These are phyloP conservation scores for Nissolia schottii DNA, from an alignment of 306 rosid species.

Conservation along the genomic window DNA sequence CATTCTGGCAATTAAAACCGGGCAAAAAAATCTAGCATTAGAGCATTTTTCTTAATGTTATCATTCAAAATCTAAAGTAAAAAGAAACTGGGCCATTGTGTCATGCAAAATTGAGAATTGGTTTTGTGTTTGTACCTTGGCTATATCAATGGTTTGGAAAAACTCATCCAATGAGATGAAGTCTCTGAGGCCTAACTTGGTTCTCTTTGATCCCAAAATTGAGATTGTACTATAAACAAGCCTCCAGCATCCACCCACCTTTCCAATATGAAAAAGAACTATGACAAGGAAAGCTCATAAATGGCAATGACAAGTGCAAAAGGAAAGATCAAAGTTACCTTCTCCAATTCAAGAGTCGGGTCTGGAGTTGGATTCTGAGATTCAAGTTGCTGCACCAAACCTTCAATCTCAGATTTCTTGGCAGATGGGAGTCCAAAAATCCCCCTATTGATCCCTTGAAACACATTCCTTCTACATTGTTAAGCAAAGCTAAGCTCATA, in stretches of 20 bases:
- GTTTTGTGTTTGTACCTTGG: slow-evolving; percentile 47
- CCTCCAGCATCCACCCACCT: slow-evolving; percentile 79
- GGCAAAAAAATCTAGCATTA: no score
- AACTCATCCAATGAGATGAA: slow-evolving; percentile 81
- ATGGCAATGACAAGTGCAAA: not conserved
- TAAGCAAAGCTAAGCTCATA: not conserved
- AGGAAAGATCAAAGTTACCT: slow-evolving; percentile 34
- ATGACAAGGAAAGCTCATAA: not conserved
- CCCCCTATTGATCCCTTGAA: slow-evolving; percentile 71
- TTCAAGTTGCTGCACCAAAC: slow-evolving; percentile 60
- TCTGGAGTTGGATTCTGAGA: slow-evolving; percentile 71
- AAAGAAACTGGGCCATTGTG: not conserved
- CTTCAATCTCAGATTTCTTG: slow-evolving; percentile 64
- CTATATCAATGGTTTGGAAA: slow-evolving; percentile 56
- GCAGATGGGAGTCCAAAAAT: slow-evolving; percentile 76
- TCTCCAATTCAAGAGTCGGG: slow-evolving; percentile 55
- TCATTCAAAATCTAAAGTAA: not conserved
- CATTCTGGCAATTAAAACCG: no score
- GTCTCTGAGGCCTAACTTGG: slow-evolving; percentile 82
- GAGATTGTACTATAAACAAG: slow-evolving; percentile 76
- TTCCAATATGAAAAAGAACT: slow-evolving; percentile 21
- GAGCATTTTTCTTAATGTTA: no score
- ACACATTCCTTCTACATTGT: not conserved
- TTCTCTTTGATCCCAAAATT: slow-evolving; percentile 77
- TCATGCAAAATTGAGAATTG: not conserved